Base-by-base conservation (phyloP, 306 rosid species). In the Abrus pulchellus region DNA sequence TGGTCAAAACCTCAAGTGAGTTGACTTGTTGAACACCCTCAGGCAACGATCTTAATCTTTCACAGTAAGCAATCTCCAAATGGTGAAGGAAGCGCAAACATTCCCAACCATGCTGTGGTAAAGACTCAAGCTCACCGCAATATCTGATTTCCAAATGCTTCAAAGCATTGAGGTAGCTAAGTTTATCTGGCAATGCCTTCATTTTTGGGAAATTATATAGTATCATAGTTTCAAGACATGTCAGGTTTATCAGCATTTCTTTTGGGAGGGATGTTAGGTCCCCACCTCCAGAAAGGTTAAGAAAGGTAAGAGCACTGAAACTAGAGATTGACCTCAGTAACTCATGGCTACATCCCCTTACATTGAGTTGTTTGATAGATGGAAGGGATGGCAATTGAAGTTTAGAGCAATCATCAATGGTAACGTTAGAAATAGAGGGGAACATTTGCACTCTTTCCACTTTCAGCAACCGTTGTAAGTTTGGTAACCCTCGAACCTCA, bases 381-480 rank as follows among this genome's bases (percentile, higher is more conserved):
- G 68, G 68, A 55, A 55, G 67, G 54, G 27, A 12, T 47, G 78
- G 11, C 67, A 55, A 56, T 5, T 3, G 7, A 3, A 74, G 67
- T 74, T 38, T 28, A 1, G 67, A 27, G 14, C 67, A 56, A 5
- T 2, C 0, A 2, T 0, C 0, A 32, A 78, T 45, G 1, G 0
- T 0, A 4, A 78, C 3, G 4, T 34, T 5, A 40, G 73, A 66
- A 54, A 70, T 53, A 13, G 12, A 2, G 5, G 54, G 48, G 28
- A 34, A 54, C 32, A 41, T 41, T 4, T 1, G 1, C 14, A 9
- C 13, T 2, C 61, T 62, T 62, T 61, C 72, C 49, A 47, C 38
- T 61, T 75, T 75, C 38, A 75, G 36, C 72, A 75, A 62, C 12
- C 10, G 49, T 27, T 61, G 3, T 20, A 75, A 33, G 5, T 75